Conservation (phyloP, 2,329 filamentous ascomycete genomes). For the Pestalotiopsis sp. region DNA sequence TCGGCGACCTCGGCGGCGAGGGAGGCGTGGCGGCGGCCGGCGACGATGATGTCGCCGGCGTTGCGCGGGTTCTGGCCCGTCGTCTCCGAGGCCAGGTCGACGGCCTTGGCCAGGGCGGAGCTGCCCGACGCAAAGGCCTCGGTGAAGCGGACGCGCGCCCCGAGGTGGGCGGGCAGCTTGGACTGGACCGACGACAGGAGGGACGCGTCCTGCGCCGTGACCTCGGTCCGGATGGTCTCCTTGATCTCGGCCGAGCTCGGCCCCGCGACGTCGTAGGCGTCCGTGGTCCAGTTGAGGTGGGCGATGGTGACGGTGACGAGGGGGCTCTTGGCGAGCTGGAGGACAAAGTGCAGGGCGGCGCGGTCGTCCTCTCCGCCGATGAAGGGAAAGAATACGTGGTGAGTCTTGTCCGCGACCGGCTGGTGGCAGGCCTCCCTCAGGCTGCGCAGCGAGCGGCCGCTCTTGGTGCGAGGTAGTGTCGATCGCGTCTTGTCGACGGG, state of each 20-base stretch:
- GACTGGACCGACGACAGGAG: constrained; percentile 37
- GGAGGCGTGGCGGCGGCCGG: constrained; percentile 58
- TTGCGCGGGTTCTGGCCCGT: constrained; percentile 65
- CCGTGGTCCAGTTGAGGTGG: constrained; percentile 48
- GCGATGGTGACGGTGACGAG: constrained; percentile 79
- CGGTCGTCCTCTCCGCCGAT: constrained; percentile 84
- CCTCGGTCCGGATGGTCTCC: constrained; percentile 29
- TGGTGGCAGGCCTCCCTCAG: constrained; percentile 57
- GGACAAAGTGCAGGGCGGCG: constrained; percentile 75
- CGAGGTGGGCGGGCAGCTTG: constrained; percentile 34
- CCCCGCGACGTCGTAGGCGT: constrained; percentile 25
- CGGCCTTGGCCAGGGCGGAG: constrained; percentile 44
- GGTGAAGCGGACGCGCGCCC: constrained; percentile 47
- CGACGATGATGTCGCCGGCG: constrained; percentile 70
- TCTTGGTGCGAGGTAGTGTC: constrained; percentile 50
- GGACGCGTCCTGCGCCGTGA: constrained; percentile 36
- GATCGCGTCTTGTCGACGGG: constrained; percentile 32
- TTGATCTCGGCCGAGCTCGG: constrained; percentile 22
- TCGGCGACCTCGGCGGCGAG: constrained; percentile 27
- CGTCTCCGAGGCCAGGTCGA: constrained; percentile 59
- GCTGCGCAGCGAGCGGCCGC: constrained; percentile 62
- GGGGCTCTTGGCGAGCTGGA: constrained; percentile 81
- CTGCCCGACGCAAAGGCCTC: constrained; percentile 45
- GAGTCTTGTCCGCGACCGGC: constrained; percentile 67
- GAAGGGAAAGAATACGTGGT: constrained; percentile 87